Base-by-base conservation (phyloP, 2,329 filamentous ascomycete species). In the Colletotrichum lindemuthianum region DNA sequence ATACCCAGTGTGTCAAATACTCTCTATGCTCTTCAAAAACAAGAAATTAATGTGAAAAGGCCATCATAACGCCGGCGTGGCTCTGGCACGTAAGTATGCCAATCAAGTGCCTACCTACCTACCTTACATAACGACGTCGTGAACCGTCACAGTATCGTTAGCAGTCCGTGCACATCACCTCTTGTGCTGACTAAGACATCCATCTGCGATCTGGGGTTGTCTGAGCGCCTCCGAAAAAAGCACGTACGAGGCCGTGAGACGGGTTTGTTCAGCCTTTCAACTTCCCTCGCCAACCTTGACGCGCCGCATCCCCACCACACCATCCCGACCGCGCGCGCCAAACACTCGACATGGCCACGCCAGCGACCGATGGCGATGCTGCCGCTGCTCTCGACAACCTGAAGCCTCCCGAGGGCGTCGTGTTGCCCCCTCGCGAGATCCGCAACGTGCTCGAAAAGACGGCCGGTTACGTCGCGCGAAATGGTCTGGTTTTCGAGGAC, bases 391-490 rank as follows among this genome's bases (percentile, higher is more conserved):
- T 90, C 60, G 87, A 93, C 68, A 86, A 89, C 67, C 86, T 89
- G 75, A 95, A 93, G 76, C 89, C 92, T 39, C 95, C 95, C 4
- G 81, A 89, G 63, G 93, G 93, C 67, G 86, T 97, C 68, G 92
- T 97, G 60, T 86, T 97, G 59, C 96, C 96, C 24, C 96, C 96
- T 10, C 95, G 89, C 75, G 92, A 94, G 74, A 93, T 97, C 73
- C 90, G 93, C 82, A 82, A 83, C 75, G 78, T 95, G 70, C 89
- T 99, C 73, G 94, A 97, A 78, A 98, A 97, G 81, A 97, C 95
- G 11, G 95, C 96, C 57, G 93, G 93, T 50, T 98, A 96, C 75
- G 92, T 97, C 63, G 89, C 90, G 69, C 81, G 88, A 68, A 89
- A 89, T 71, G 88, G 88, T 24, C 75, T 83, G 45, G 82, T 88